Evolutionary conservation across 169 alveolate species (phyloP).

Genomic region (Eimeria tenella): DNA sequence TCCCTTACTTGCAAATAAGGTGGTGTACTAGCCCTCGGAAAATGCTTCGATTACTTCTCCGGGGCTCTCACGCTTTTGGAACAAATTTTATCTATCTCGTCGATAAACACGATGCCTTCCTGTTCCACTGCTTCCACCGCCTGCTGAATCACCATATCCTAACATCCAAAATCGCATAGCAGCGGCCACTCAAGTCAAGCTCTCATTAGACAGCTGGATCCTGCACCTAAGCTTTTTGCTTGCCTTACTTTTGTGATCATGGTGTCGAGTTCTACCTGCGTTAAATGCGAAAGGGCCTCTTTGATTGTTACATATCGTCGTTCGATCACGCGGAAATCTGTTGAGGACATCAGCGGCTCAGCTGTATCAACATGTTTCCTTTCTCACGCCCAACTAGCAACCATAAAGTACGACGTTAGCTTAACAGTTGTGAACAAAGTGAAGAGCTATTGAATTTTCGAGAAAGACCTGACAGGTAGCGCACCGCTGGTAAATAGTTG

Average conservation of each 20-base stretch:
- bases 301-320: slow-evolving; percentile 80
- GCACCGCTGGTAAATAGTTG: slow-evolving; percentile 36
- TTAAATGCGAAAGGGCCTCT: slow-evolving; percentile 83
- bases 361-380: not conserved
- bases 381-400: not conserved
- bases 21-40: no score
- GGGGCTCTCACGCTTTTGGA: slow-evolving; percentile 73
- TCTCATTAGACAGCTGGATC: not conserved
- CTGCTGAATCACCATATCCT: slow-evolving; percentile 85
- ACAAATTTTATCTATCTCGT: slow-evolving; percentile 94
- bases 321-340: slow-evolving; percentile 74
- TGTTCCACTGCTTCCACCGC: slow-evolving; percentile 89
- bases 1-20: no score
- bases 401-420: slow-evolving; percentile 64
- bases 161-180: not conserved
- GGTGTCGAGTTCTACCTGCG: slow-evolving; percentile 80
- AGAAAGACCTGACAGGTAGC: not conserved
- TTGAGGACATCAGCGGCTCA: not conserved
- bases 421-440: no score
- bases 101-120: slow-evolving; percentile 94
- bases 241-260: slow-evolving; percentile 55
- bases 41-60: no score
- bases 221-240: not conserved
- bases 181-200: no score
- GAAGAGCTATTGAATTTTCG: no score